phyloP scores from a whole-genome alignment of 306 rosid genomes.

The Carpinus viminea region DNA sequence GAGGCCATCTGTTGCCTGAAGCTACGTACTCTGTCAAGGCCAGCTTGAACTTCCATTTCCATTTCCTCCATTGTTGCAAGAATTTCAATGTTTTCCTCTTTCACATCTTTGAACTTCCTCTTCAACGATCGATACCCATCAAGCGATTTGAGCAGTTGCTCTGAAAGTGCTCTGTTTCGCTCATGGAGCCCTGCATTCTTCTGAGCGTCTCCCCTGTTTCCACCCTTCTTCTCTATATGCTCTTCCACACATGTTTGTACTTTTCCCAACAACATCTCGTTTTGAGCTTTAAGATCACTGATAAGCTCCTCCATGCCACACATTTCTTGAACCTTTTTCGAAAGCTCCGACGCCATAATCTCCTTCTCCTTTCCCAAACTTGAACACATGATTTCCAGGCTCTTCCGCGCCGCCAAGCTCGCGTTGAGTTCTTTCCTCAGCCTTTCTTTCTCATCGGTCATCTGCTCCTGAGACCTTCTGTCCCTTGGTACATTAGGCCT shows the following conservation, averaged over 20 bases:
- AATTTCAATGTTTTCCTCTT: conserved; percentile 51
- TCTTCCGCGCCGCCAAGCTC: conserved; percentile 67
- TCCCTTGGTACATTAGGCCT: conserved; percentile 55
- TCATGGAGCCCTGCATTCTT: conserved; percentile 57
- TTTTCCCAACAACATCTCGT: conserved; percentile 63
- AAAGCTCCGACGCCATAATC: conserved; percentile 84
- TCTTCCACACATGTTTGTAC: conserved; percentile 52
- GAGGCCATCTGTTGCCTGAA: conserved; percentile 42
- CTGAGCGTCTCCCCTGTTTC: conserved; percentile 39
- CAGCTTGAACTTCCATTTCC: conserved; percentile 55
- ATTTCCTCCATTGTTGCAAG: conserved; percentile 53
- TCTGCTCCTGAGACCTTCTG: conserved; percentile 44
- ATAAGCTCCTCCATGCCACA: conserved; percentile 70
- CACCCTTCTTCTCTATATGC: conserved; percentile 43
- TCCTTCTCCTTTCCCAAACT: conserved; percentile 95
- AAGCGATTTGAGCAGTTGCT: conserved; percentile 69
- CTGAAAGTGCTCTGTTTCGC: conserved; percentile 60
- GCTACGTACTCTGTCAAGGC: conserved; percentile 42
- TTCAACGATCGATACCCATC: conserved; percentile 67
- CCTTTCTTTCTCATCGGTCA: conserved; percentile 74
- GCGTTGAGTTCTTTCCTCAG: conserved; percentile 68
- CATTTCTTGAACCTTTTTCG: conserved; percentile 76
- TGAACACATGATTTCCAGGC: conserved; percentile 84
- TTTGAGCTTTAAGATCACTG: conserved; percentile 66
- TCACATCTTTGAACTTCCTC: conserved; percentile 50